Evolutionary conservation across 768 basidiomycete genomes (phyloP).

Genomic region (Lentinula boryana): DNA sequence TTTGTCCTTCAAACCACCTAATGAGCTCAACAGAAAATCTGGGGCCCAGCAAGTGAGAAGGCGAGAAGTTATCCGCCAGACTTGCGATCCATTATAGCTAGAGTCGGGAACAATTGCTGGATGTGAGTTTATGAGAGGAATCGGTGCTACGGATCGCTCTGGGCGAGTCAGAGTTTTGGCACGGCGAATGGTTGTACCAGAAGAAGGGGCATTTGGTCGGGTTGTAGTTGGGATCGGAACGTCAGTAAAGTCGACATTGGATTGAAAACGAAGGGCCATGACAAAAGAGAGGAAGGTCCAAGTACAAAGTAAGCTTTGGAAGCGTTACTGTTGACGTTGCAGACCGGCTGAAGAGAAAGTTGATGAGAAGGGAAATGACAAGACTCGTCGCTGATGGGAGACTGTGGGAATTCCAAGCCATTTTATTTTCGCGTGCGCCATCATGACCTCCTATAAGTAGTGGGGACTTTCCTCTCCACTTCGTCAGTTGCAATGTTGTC

Average conservation of each 20-base stretch:
- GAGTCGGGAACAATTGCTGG: constrained; percentile 16
- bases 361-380: neutral
- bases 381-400: neutral
- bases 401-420: neutral
- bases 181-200: constrained; percentile 64
- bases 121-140: constrained; percentile 77
- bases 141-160: constrained; percentile 90
- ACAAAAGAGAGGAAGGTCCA: constrained; percentile 24
- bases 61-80: constrained; percentile 81
- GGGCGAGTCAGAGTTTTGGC: constrained; percentile 97
- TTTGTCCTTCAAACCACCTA: constrained; percentile 80
- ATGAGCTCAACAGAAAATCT: constrained; percentile 57
- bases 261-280: constrained; percentile 50
- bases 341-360: constrained; percentile 4
- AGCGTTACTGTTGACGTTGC: constrained; percentile 4
- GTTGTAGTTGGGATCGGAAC: constrained; percentile 66
- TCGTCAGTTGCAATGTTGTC: neutral
- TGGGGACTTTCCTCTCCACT: neutral
- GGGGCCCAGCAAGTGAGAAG: constrained; percentile 92
- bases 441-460: neutral
- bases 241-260: constrained; percentile 48
- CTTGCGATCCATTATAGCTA: constrained; percentile 39
- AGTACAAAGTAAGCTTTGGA: constrained; percentile 12
- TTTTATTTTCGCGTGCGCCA: neutral
- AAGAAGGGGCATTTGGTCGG: constrained; percentile 34